Conservation (phyloP, 2,329 filamentous ascomycete genomes). For the Aspergillus floridensis region DNA sequence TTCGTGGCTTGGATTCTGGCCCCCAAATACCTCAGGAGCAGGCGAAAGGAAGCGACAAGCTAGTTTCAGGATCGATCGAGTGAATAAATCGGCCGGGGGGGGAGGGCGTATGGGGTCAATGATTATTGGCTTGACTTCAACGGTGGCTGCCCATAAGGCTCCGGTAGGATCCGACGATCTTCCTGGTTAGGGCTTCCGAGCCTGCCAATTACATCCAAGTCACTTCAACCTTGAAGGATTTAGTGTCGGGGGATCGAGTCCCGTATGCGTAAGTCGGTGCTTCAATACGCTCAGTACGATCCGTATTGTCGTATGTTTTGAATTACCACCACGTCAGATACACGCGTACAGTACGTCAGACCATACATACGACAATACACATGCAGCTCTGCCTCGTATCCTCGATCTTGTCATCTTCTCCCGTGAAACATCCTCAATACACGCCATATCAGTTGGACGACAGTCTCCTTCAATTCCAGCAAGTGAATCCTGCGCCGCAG, state of each 20-base stretch:
- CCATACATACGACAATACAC: neutral
- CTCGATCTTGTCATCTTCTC: neutral
- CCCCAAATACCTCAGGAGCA: neutral
- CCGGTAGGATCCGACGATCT: neutral
- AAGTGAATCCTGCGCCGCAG: neutral
- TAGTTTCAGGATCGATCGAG: neutral
- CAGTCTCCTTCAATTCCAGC: neutral
- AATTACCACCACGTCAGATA: neutral
- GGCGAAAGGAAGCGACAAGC: neutral
- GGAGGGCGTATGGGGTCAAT: neutral
- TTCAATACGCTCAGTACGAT: neutral
- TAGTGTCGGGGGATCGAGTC: neutral
- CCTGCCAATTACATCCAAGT: neutral
- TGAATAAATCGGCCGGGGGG: neutral
- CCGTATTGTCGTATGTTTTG: neutral
- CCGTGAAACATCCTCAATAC: neutral
- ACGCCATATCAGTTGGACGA: neutral
- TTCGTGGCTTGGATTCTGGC: neutral
- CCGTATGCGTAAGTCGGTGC: neutral
- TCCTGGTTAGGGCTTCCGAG: neutral
- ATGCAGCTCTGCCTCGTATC: neutral
- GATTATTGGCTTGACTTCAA: neutral
- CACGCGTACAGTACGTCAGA: neutral
- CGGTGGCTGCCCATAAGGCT: neutral
- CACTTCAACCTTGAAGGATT: neutral